Conservation (phyloP, 129 eudicot genomes). For the Oenanthe sinensis region DNA sequence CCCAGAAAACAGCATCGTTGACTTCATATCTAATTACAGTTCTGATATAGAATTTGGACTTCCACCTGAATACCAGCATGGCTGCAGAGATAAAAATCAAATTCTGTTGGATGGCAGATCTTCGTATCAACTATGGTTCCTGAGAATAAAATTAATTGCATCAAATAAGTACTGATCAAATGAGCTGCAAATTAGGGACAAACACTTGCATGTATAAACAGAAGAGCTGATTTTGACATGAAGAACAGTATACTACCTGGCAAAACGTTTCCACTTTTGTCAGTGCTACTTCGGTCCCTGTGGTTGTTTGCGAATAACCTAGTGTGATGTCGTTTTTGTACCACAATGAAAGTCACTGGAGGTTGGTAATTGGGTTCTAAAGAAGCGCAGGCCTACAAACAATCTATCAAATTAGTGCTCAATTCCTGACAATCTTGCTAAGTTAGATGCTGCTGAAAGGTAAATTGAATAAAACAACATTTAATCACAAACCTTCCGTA, state of each 20-base stretch:
- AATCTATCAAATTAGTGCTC: not conserved
- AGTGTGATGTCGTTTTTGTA: conserved; percentile 65
- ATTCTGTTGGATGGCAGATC: conserved; percentile 93
- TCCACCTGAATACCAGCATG: conserved; percentile 98
- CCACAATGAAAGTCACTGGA: conserved; percentile 59
- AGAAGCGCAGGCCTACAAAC: conserved; percentile 65
- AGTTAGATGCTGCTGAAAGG: not conserved
- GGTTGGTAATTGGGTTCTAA: conserved; percentile 73
- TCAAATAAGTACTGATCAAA: not conserved
- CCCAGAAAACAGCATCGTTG: not conserved
- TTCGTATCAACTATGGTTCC: conserved; percentile 91
- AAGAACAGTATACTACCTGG: conserved; percentile 33
- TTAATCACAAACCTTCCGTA: conserved; percentile 36
- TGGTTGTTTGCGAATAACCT: conserved; percentile 64
- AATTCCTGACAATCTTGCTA: not conserved
- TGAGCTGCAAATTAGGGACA: not conserved
- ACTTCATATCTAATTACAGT: not conserved
- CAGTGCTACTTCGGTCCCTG: conserved; percentile 50
- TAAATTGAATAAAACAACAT: not conserved
- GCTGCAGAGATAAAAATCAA: conserved; percentile 87
- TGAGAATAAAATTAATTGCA: conserved; percentile 18
- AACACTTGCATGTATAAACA: not conserved
- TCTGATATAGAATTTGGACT: not conserved
- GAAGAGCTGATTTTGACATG: not conserved
- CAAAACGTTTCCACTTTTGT: conserved; percentile 62